These are phyloP conservation scores for Nepenthes gracilis DNA, from an alignment of 148 eudicot species.

Conservation along the genomic window DNA sequence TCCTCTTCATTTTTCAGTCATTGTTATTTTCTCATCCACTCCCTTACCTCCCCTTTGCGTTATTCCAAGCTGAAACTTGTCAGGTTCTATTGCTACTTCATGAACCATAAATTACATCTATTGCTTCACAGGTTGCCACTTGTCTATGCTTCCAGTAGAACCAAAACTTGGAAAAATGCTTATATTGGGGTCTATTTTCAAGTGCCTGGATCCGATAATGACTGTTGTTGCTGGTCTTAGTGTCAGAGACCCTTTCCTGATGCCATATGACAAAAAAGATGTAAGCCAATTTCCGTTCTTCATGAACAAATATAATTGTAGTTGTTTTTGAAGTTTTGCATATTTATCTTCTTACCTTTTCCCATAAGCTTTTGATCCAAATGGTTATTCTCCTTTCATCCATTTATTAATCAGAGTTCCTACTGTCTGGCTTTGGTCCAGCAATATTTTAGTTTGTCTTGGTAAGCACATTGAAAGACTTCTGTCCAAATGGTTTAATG, in stretches of 20 bases:
- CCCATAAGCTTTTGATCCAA: no score
- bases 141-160: constrained; percentile 92
- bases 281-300: constrained; percentile 32
- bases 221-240: constrained; percentile 95
- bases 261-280: constrained; percentile 88
- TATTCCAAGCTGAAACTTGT: not conserved
- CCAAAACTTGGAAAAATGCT: constrained; percentile 98
- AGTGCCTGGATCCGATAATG: constrained; percentile 90
- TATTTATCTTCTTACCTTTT: no score
- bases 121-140: constrained; percentile 51
- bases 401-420: no score
- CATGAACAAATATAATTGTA: not conserved
- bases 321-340: no score
- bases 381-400: no score
- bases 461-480: no score
- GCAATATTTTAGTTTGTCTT: no score
- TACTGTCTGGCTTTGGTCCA: no score
- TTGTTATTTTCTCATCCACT: constrained; percentile 1
- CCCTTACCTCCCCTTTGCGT: not conserved
- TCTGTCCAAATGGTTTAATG: no score
- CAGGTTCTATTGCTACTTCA: not conserved
- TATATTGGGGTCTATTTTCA: constrained; percentile 79
- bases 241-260: constrained; percentile 84
- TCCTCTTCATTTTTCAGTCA: constrained; percentile 2
- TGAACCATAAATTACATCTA: not conserved